Conservation (phyloP, 306 rosid genomes). For the Cicer bijugum region DNA sequence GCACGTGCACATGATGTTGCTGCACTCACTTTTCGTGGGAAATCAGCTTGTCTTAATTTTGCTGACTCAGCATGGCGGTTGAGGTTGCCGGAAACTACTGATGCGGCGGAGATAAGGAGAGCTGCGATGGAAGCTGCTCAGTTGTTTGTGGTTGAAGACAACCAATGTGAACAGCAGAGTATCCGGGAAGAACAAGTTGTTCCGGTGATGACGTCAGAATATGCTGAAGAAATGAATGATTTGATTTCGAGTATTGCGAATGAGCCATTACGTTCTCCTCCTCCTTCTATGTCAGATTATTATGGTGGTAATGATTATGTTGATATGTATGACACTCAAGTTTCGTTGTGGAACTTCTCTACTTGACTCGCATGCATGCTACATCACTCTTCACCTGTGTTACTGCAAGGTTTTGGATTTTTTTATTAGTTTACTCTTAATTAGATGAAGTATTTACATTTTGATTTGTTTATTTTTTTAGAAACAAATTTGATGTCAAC, state of each 20-base stretch:
- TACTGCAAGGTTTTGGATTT: no score
- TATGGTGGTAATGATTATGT: neutral
- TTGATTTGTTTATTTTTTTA: no score
- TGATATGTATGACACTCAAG: neutral
- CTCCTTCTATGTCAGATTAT: neutral
- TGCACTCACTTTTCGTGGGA: constrained; percentile 61
- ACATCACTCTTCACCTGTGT: no score
- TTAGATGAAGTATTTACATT: no score
- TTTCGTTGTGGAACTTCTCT: neutral
- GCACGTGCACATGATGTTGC: constrained; percentile 95
- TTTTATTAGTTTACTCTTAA: no score
- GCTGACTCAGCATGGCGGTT: constrained; percentile 71
- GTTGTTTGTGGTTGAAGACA: neutral
- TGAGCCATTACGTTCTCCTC: constrained; percentile 21
- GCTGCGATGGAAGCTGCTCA: constrained; percentile 69
- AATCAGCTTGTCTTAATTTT: constrained; percentile 74
- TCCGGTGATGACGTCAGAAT: neutral
- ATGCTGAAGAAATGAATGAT: neutral
- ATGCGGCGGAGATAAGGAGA: constrained; percentile 55
- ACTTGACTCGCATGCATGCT: no score
- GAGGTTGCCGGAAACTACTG: constrained; percentile 50
- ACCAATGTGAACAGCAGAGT: neutral
- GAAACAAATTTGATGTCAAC: no score
- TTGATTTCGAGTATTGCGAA: neutral
- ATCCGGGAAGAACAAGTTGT: neutral